A percentile compares a stretch with the other conserved stretches of the same genome.
phyloP scores from a whole-genome alignment of 2,329 filamentous ascomycete species.

The Scopulariopsis brevicaulis region DNA sequence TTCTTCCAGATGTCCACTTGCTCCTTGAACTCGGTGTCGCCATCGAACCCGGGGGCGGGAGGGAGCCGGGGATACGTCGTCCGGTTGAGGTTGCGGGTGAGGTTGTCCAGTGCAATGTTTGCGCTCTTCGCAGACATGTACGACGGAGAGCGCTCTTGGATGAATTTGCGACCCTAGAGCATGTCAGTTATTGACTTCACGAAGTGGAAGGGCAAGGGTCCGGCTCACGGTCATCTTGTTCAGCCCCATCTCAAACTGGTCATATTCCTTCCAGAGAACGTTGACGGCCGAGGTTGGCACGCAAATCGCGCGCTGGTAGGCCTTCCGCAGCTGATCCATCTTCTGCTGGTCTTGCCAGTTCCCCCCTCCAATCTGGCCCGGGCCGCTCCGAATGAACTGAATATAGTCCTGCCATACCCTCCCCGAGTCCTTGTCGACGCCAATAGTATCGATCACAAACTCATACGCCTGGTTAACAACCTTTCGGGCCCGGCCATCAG shows the following conservation, averaged over 20 bases:
- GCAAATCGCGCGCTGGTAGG: slow-evolving; percentile 81
- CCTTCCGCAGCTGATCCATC: slow-evolving; percentile 86
- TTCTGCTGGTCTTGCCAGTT: slow-evolving; percentile 98
- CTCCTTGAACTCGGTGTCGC: slow-evolving; percentile 69
- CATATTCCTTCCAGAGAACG: slow-evolving; percentile 91
- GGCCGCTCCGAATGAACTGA: slow-evolving; percentile 80
- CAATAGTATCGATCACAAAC: slow-evolving; percentile 80
- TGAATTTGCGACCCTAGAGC: slow-evolving; percentile 73
- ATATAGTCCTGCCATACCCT: slow-evolving; percentile 92
- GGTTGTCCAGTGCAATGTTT: slow-evolving; percentile 81
- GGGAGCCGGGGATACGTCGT: slow-evolving; percentile 72
- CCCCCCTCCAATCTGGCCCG: slow-evolving; percentile 72
- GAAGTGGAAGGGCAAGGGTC: neutral
- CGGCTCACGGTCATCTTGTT: slow-evolving; percentile 76
- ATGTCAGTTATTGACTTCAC: slow-evolving; percentile 6
- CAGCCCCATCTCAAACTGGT: slow-evolving; percentile 85
- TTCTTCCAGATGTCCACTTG: slow-evolving; percentile 86
- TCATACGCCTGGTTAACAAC: slow-evolving; percentile 83
- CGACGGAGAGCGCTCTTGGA: slow-evolving; percentile 82
- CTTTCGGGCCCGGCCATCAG: slow-evolving; percentile 62
- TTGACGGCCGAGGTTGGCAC: slow-evolving; percentile 79
- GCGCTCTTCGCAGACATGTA: slow-evolving; percentile 96
- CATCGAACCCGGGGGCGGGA: slow-evolving; percentile 75
- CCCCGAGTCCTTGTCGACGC: slow-evolving; percentile 82
- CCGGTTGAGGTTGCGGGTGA: slow-evolving; percentile 64